Percentiles rank a stretch among this genome's conserved stretches.
These are phyloP conservation scores for Thalassia testudinum DNA, from an alignment of 116 monocot genomes.

Conservation along the genomic window DNA sequence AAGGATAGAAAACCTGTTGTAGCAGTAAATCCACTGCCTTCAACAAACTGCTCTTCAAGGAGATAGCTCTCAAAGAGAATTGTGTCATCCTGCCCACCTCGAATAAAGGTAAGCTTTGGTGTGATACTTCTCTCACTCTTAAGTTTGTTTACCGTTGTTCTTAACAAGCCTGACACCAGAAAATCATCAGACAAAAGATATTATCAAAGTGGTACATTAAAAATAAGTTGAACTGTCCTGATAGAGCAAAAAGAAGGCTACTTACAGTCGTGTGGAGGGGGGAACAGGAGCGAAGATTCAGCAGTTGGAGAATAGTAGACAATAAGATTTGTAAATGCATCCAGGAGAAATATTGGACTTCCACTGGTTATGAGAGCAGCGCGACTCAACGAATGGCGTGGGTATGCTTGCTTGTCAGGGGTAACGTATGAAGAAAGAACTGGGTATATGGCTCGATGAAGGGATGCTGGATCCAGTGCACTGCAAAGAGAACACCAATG, in stretches of 20 bases:
- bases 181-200: not conserved
- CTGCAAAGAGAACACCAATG: constrained; percentile 22
- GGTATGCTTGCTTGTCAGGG: constrained; percentile 85
- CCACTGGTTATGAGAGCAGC: constrained; percentile 90
- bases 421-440: constrained; percentile 58
- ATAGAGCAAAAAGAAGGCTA: not conserved
- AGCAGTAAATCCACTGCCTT: constrained; percentile 32
- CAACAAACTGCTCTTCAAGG: constrained; percentile 84
- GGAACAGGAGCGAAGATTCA: constrained; percentile 71
- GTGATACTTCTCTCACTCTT: constrained; percentile 91
- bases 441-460: constrained; percentile 68
- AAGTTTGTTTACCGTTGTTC: constrained; percentile 60
- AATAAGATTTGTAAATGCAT: constrained; percentile 82
- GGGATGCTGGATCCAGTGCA: constrained; percentile 66
- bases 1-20: constrained; percentile 74
- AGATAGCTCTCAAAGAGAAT: constrained; percentile 70
- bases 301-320: constrained; percentile 86
- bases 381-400: constrained; percentile 76
- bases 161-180: constrained; percentile 41
- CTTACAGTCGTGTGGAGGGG: constrained; percentile 98
- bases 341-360: constrained; percentile 90
- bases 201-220: not conserved
- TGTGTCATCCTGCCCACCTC: constrained; percentile 83
- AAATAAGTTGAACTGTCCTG: not conserved
- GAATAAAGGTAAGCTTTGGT: constrained; percentile 72